Base-by-base conservation (phyloP, 179 eudicot genomes). In the Beta macrorhiza region DNA sequence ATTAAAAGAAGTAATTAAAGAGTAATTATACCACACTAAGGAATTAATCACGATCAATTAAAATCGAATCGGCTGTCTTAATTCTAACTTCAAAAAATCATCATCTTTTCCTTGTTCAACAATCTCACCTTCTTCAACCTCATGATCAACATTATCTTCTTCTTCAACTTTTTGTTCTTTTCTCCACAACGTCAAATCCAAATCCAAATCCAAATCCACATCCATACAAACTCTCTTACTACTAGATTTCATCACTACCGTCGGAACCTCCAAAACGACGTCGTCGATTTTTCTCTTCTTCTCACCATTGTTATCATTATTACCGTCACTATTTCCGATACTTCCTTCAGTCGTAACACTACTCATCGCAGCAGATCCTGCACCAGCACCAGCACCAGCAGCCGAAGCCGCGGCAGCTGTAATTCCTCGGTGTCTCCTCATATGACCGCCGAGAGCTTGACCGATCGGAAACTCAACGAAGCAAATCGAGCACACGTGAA, bases 391-490 rank as follows among this genome's bases (percentile, higher is more conserved):
- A 57, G 61, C 44, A 25, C 25, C 25, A 0, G 13, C 69, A 29
- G 32, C 32, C 32, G 56, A n/a, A 12, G 72, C 67, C 42, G 12
- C 0, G 12, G 61, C n/a, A n/a, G 0, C 3, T 22, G 25, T 7
- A 4, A 8, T 63, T 5, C 56, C 22, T 17, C 88, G 59, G 45
- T 85, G 88, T 5, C 83, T 76, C 11, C 88, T 77, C 88, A 85
- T 85, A 67, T 85, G 88, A 20, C 88, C 88, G 22, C 88, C 88
- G 5, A 85, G 81, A 0, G 85, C 88, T 65, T 82, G 88, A n/a
- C 87, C 88, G 25, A 77, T 83, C 1, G 85, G 82, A 45, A 85
- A 85, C 68, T 85, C 88, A 13, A 52, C 61, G 4, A 85, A 82
- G 25, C 88, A 85, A 47, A 82, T 80, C 7, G 70, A 11, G 74